Base-by-base conservation (phyloP, 108 stramenopile species). In the Schizochytrium sp. region DNA sequence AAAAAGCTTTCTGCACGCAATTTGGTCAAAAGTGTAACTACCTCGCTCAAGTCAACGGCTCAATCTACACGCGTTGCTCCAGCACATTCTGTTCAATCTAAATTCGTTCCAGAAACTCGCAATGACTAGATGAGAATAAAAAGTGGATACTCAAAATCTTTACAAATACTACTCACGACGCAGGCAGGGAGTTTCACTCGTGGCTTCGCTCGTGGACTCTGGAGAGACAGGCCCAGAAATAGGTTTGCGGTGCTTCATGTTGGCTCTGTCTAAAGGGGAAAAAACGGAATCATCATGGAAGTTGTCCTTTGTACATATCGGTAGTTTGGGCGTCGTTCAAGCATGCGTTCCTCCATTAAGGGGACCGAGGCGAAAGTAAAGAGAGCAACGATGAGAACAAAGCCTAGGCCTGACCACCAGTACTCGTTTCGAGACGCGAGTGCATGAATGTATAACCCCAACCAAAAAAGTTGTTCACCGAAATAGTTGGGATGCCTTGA, bases 351-450 rank as follows among this genome's bases (percentile, higher is more conserved):
- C 19, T 87, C 87, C 87, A 87, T 57, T 12, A 58, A 45, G 4
- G 87, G 87, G n/a, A 58, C 46, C 19, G 56, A 57, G 8, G 57
- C 56, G 46, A 40, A 3, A 17, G 41, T 41, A 45, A 87, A 87
- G 57, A 87, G 19, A 3, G 4, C 56, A 2, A 10, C 8, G 15
- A 87, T 57, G 28, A n/a, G 19, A 3, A 91, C 91, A 55, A 91
- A 91, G 10, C 93, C 93, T 72, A 92, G 60, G 38, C 56, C 90
- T 4, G 89, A 91, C 8, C 91, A 53, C 28, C 49, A 4, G 2
- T 2, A 15, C 7, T 40, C n/a, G 56, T 2, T 4, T 2, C 4
- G 2, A n/a, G 87, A 61, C 28, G 88, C 88, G 13, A 41, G 53
- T 15, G 50, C 88, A 46, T 60, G 49, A 12, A 64, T 44, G 44